Evolutionary conservation across 305 asterid genomes (phyloP).

Genomic region (Fraxinus latifolia): DNA sequence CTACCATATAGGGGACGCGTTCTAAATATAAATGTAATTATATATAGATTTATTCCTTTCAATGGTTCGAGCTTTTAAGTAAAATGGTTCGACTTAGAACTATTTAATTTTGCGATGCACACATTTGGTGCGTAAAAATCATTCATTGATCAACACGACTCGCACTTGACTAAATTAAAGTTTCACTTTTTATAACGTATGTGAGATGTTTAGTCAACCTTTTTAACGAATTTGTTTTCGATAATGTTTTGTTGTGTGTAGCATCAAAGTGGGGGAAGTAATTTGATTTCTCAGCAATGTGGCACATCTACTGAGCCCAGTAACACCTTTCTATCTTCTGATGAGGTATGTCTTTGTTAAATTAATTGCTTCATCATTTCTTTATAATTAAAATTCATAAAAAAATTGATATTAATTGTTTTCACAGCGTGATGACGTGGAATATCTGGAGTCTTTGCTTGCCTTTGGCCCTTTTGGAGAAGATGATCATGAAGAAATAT

Average conservation of each 20-base stretch:
- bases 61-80: neutral
- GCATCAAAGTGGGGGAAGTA: conserved; percentile 15
- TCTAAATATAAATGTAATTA: neutral
- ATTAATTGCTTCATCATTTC: neutral
- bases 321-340: conserved; percentile 9
- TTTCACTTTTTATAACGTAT: neutral
- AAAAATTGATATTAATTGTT: neutral
- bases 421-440: conserved; percentile 39
- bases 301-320: conserved; percentile 20
- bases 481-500: conserved; percentile 26
- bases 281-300: conserved; percentile 16
- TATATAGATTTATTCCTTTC: neutral
- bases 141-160: neutral
- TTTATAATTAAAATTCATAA: neutral
- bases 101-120: neutral
- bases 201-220: neutral
- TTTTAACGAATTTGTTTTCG: neutral
- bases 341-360: conserved; percentile 15
- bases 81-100: neutral
- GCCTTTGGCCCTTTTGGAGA: conserved; percentile 30
- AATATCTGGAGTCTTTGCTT: conserved; percentile 39
- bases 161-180: neutral
- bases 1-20: neutral
- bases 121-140: neutral
- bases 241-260: neutral